These are phyloP conservation scores for Ascocoryne sarcoides DNA, from an alignment of 2,329 filamentous ascomycete genomes.

Conservation along the genomic window DNA sequence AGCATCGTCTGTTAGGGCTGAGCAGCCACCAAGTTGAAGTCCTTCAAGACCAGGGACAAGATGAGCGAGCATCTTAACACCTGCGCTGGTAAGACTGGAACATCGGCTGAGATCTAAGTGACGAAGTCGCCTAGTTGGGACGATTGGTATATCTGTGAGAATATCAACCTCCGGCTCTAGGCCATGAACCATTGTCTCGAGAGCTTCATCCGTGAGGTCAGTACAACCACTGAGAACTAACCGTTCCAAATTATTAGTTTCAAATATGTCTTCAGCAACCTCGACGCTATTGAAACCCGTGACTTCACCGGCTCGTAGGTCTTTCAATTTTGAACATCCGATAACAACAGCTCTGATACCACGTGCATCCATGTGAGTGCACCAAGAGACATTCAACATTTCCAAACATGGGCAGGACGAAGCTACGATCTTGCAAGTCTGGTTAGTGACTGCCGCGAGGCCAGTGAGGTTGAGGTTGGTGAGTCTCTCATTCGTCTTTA, in stretches of 20 bases:
- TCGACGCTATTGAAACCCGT: conserved; percentile 66
- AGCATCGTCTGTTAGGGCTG: conserved; percentile 62
- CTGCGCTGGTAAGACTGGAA: conserved; percentile 59
- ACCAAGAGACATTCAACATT: conserved; percentile 86
- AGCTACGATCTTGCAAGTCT: conserved; percentile 78
- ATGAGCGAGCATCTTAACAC: conserved; percentile 62
- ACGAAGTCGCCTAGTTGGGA: conserved; percentile 68
- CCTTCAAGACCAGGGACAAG: conserved; percentile 74
- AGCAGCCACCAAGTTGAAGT: conserved; percentile 72
- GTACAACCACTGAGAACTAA: conserved; percentile 73
- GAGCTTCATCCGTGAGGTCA: conserved; percentile 65
- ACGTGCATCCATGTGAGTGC: conserved; percentile 70
- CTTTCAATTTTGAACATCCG: conserved; percentile 63
- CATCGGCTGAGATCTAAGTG: conserved; percentile 83
- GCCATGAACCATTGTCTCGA: conserved; percentile 70
- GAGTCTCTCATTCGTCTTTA: conserved; percentile 65
- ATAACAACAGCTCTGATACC: conserved; percentile 67
- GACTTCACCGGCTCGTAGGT: conserved; percentile 76
- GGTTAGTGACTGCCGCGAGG: conserved; percentile 69
- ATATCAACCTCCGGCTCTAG: conserved; percentile 69
- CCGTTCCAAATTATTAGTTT: conserved; percentile 73
- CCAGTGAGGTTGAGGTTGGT: conserved; percentile 83
- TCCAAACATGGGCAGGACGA: conserved; percentile 75
- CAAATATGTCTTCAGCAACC: conserved; percentile 67
- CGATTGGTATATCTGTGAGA: conserved; percentile 65